These are phyloP conservation scores for Beauveria asiatica DNA, from an alignment of 2,329 filamentous ascomycete genomes.

Conservation along the genomic window DNA sequence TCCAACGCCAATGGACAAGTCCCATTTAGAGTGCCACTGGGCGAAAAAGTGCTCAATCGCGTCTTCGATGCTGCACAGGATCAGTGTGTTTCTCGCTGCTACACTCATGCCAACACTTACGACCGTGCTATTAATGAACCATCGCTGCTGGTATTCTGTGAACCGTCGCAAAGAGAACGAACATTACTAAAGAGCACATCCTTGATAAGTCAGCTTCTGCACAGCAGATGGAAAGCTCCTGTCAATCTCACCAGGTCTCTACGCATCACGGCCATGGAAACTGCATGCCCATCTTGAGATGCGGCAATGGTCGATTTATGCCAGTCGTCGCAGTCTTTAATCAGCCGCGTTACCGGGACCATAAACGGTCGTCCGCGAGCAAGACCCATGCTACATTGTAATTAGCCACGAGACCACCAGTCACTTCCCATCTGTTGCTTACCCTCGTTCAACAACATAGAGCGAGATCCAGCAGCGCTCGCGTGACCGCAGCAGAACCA, in stretches of 20 bases:
- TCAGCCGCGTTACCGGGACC: conserved; percentile 55
- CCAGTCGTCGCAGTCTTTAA: conserved; percentile 63
- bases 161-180: conserved; percentile 50
- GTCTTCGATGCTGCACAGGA: conserved; percentile 37
- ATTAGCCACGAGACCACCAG: neutral
- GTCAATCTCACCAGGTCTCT: conserved; percentile 48
- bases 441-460: conserved; percentile 65
- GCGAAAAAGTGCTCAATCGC: conserved; percentile 59
- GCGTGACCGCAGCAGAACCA: conserved; percentile 52
- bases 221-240: neutral
- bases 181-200: conserved; percentile 50
- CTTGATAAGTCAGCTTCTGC: conserved; percentile 21
- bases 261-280: conserved; percentile 62
- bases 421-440: conserved; percentile 18
- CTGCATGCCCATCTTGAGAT: conserved; percentile 59
- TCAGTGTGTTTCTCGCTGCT: conserved; percentile 14
- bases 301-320: conserved; percentile 56
- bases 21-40: conserved; percentile 57
- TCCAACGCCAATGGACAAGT: conserved; percentile 44
- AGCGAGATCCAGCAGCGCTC: conserved; percentile 64
- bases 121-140: conserved; percentile 46
- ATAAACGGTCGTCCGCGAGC: conserved; percentile 62
- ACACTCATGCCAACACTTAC: conserved; percentile 23
- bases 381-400: conserved; percentile 46
- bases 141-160: conserved; percentile 37